Evolutionary conservation across 768 basidiomycete genomes (phyloP), one percentile per base, ranked within the genome.

Genomic region (Psilocybe tampanensis): DNA sequence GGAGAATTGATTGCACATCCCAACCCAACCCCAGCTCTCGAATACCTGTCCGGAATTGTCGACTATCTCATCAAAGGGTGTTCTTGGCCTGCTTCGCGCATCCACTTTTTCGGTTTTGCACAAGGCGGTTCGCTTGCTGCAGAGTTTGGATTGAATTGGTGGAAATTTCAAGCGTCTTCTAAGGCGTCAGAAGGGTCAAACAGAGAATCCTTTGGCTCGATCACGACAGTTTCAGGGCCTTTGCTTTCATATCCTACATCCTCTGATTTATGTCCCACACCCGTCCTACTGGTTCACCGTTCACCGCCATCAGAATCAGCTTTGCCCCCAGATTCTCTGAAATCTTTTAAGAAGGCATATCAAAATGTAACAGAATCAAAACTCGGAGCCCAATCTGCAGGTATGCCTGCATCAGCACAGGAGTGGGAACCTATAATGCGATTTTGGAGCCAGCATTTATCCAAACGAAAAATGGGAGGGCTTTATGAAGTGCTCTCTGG

Each of bases 341-440:
- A 71, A 6, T 78, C 82, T 2, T 81, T 89, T 61, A 81, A 74
- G 58, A 90, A 86, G 61, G 92, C 82, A 0, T 95, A 83, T 62
- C 61, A 60, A 23, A 62, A 55, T 21, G 74, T 86, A 2, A 68
- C 64, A 32, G 87, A 90, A 60, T 76, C 82, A 8, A 76, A 75
- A 54, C 75, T 82, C 53, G 65, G 55, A 3, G 76, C 74, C 1
- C 74, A 76, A 62, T 66, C 68, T 1, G 70, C 63, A 17, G 89
- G 86, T 15, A 96, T 96, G 93, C 92, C 90, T 8, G 73, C 80
- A 3, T 86, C 86, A 24, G 82, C 74, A 62, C 83, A 85, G 11
- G 92, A 94, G 64, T 95, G 92, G 92, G 81, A 85, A 64, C 85
- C 86, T 1, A 81, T 95, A 44, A 94, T 96, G 90, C 74, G 79